These are phyloP conservation scores for Cystoisospora suis DNA, from an alignment of 169 alveolate species.

Conservation along the genomic window DNA sequence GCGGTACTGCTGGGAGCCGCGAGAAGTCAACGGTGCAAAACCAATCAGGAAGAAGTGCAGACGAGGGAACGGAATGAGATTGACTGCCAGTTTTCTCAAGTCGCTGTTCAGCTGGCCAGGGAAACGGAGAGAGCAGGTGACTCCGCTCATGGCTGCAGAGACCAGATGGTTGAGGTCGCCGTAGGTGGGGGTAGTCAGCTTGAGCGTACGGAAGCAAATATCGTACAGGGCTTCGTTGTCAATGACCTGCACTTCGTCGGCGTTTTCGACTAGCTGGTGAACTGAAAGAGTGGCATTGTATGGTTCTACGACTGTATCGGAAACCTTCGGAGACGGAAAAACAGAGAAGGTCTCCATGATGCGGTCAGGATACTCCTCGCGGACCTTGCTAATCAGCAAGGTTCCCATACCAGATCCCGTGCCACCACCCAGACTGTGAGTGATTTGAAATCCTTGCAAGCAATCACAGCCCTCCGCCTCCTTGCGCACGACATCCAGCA, in stretches of 20 bases:
- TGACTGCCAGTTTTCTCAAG: conserved; percentile 95
- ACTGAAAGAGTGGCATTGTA: conserved; percentile 98
- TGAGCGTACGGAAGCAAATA: conserved; percentile 99
- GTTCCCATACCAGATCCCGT: conserved; percentile 99
- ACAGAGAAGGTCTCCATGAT: conserved; percentile 98
- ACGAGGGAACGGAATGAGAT: conserved; percentile 98
- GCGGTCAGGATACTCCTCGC: conserved; percentile 98
- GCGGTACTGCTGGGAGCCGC: conserved; percentile 99
- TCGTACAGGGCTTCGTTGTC: conserved; percentile 99
- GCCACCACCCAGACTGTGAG: conserved; percentile 99
- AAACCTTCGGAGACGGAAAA: conserved; percentile 98
- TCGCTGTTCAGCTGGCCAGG: conserved; percentile 98
- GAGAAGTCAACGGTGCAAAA: conserved; percentile 97
- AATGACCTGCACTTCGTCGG: conserved; percentile 94
- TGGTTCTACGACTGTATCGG: conserved; percentile 99
- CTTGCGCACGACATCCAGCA: conserved; percentile 97
- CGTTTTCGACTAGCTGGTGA: conserved; percentile 97
- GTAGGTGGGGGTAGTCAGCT: conserved; percentile 82
- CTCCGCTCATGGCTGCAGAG: conserved; percentile 99
- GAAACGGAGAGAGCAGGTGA: conserved; percentile 96
- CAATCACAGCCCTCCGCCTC: conserved; percentile 99
- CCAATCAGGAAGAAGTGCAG: conserved; percentile 98
- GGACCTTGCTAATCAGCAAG: conserved; percentile 93
- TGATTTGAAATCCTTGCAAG: conserved; percentile 94
- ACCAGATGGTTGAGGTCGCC: conserved; percentile 98